Percentiles rank a stretch among this genome's conserved stretches.
These are phyloP conservation scores for Backusella liffmaniae DNA, from an alignment of 192 early-diverging fungal genomes.

Conservation along the genomic window DNA sequence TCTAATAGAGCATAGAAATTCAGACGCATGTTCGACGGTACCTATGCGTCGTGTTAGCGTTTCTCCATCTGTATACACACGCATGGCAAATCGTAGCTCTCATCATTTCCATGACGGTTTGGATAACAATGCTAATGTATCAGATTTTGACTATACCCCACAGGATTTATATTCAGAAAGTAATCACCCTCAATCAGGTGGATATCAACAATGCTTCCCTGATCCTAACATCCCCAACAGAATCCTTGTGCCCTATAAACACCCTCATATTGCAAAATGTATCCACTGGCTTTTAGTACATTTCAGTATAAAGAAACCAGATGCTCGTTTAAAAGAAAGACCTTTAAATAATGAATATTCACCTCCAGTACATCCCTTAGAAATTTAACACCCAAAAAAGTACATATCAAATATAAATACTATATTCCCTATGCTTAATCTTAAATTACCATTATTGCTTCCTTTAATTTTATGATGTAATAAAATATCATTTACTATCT, in stretches of 20 bases:
- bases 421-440: background rate
- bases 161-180: background rate
- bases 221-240: background rate
- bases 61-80: background rate
- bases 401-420: background rate
- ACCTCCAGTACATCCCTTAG: background rate
- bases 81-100: background rate
- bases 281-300: background rate
- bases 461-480: background rate
- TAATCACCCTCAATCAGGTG: background rate
- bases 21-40: background rate
- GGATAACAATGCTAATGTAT: background rate
- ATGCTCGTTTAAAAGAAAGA: background rate
- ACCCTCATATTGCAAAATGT: background rate
- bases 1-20: background rate
- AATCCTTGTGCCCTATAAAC: background rate
- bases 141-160: background rate
- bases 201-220: background rate
- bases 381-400: background rate
- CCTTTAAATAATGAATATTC: background rate
- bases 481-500: background rate
- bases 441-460: background rate
- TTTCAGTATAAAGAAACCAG: background rate
- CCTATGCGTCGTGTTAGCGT: constrained; percentile 9
- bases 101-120: background rate